Percentiles rank a stretch among this genome's conserved stretches.
Conservation (phyloP, 1,139 yeast genomes). For the Wickerhamomyces sp. region DNA sequence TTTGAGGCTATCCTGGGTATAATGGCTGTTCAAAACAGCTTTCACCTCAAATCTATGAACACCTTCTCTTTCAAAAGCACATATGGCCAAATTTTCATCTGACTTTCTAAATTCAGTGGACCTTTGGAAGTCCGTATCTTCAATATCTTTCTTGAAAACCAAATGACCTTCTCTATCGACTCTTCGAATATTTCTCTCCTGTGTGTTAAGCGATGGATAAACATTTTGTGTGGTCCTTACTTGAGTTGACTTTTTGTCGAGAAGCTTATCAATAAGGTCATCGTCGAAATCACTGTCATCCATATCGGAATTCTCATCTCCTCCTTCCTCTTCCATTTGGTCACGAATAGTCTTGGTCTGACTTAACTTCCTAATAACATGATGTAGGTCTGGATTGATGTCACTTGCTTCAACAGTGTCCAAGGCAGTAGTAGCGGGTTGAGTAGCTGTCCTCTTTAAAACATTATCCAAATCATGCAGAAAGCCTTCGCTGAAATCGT, state of each 20-base stretch:
- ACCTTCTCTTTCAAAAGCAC: slow-evolving; percentile 41
- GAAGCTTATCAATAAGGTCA: slow-evolving; percentile 3
- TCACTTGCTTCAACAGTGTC: neutral
- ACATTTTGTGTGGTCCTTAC: neutral
- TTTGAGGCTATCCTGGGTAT: slow-evolving; percentile 27
- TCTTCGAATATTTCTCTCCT: slow-evolving; percentile 16
- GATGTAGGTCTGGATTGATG: neutral
- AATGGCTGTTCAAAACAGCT: slow-evolving; percentile 33
- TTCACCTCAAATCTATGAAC: slow-evolving; percentile 47
- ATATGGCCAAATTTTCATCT: slow-evolving; percentile 32
- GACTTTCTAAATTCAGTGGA: slow-evolving; percentile 12
- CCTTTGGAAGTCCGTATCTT: slow-evolving; percentile 24
- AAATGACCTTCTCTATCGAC: slow-evolving; percentile 27
- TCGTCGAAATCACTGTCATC: slow-evolving; percentile 9
- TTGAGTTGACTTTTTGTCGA: slow-evolving; percentile 1
- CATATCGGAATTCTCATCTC: neutral
- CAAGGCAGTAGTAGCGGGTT: neutral
- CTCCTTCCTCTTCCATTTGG: neutral
- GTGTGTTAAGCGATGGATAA: slow-evolving; percentile 12
- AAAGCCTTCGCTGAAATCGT: slow-evolving; percentile 22
- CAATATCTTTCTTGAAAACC: slow-evolving; percentile 30
- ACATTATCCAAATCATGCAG: slow-evolving; percentile 18
- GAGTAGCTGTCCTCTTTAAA: slow-evolving; percentile 5
- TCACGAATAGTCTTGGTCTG: slow-evolving; percentile 1
- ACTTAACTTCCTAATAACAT: slow-evolving; percentile 2